Evolutionary conservation across 2,329 filamentous ascomycete genomes (phyloP), one percentile per base, ranked within the genome.

Genomic region (Aspergillus latus): DNA sequence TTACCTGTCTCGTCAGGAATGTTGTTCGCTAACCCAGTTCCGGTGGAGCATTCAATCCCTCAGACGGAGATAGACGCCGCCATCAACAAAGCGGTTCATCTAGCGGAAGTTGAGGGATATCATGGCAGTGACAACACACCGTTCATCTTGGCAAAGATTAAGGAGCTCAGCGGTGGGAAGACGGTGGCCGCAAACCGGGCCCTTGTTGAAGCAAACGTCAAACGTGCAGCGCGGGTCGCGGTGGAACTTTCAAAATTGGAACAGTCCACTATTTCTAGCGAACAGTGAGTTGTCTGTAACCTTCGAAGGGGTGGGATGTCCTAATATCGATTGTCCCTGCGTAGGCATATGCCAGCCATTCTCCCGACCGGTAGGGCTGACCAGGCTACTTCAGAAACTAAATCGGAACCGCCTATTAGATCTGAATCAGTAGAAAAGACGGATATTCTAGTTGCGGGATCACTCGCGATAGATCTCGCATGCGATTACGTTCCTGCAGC

Each of bases 21-120:
- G 53, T 78, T 92, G 56, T 92, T 99, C 68, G 92, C 92, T 54
- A 97, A 96, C 69, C 93, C 92, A 0, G 89, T 96, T 36, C 89
- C 92, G 0, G 77, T 83, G 52, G 79, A 89, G 57, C 78, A 82
- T 64, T 88, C 84, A 13, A 87, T 97, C 48, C 83, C 88, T 1
- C 85, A 87, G 56, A 72, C 77, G 5, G 83, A 90, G 66, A 92
- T 94, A 82, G 82, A 89, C 62, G 74, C 72, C 26, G 82, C 86
- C 40, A 90, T 94, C 62, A 80, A 84, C 59, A 80, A 83, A 65
- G 90, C 89, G 0, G 79, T 93, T 45, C 74, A 75, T 21, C 84
- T 90, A 64, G 88, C 84, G 4, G 77, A 82, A 30, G 78, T 83
- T 61, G 82, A 86, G 66, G 88, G 88, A 8, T 84, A 84, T 57